Base-by-base conservation (phyloP, 1,284 basidiomycete genomes). In the Abortiporus biennis region DNA sequence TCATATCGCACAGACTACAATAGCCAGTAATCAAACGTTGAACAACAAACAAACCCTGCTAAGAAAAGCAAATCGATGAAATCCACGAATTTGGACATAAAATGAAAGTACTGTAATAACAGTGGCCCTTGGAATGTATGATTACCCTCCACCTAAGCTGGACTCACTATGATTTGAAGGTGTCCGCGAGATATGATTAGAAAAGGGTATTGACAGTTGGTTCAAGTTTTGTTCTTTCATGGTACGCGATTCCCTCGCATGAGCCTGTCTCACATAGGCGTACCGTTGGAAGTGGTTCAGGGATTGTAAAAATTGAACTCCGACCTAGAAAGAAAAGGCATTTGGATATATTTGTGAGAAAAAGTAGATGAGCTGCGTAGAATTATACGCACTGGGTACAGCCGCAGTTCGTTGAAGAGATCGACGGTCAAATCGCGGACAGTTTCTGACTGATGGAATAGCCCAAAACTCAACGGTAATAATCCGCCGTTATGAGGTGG, bases 271-370 rank as follows among this genome's bases (percentile, higher is more conserved):
- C 16, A 87, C 81, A 54, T 86, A 90, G 2, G 91, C 87, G 46
- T 91, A 85, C 1, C 92, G 80, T 56, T 96, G 91, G 59, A 94
- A 97, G 54, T 91, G 85, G 61, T 96, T 97, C 42, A 99, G 74
- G 6, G 77, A 68, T 55, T 88, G 80, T 20, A 98, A 66, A 55
- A 88, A 93, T 46, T 90, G 75, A 20, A 84, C 72, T 0, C 95
- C 94, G 47, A 94, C 79, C 92, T 95, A 55, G 40, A 9, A 8
- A 19, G 37, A 22, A 16, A 23, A 23, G n/a, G 19, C 36, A 31
- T 2, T 49, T 47, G 6, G 44, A 40, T 3, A n/a, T 25, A n/a
- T n/a, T n/a, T n/a, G n/a, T n/a, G n/a, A n/a, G n/a, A n/a, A n/a
- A n/a, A 29, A 29, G 8, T n/a, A 29, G 27, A 29, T 29, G 27